Conservation (phyloP, 2,329 filamentous ascomycete genomes). For the Teratosphaeria pseudoeucalypti region DNA sequence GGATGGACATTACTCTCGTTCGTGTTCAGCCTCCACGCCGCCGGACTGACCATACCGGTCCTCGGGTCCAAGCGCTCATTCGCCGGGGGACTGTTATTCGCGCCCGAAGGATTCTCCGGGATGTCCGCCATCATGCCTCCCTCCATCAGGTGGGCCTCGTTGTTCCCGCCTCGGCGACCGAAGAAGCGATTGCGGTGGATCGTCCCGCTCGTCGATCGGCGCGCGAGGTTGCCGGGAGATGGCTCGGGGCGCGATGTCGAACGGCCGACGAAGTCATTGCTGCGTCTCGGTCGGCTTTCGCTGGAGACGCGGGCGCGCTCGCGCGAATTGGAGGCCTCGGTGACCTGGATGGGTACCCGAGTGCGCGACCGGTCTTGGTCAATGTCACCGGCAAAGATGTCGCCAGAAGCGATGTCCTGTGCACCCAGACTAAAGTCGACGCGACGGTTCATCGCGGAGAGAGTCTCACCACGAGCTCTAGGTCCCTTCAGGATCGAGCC, state of each 20-base stretch:
- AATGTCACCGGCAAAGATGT: slow-evolving; percentile 51
- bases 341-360: slow-evolving; percentile 33
- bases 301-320: slow-evolving; percentile 13
- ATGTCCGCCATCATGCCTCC: slow-evolving; percentile 27
- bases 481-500: slow-evolving; percentile 41
- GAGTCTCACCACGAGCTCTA: slow-evolving; percentile 46
- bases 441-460: slow-evolving; percentile 48
- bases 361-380: slow-evolving; percentile 45
- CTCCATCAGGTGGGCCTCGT: slow-evolving; percentile 24
- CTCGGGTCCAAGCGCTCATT: slow-evolving; percentile 20
- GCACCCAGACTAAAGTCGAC: slow-evolving; percentile 60
- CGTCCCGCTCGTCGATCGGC: slow-evolving; percentile 26
- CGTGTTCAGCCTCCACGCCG: slow-evolving; percentile 21
- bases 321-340: slow-evolving; percentile 25
- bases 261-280: background rate
- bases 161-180: slow-evolving; percentile 29
- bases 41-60: slow-evolving; percentile 21
- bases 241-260: background rate
- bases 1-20: slow-evolving; percentile 20
- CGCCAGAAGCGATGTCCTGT: slow-evolving; percentile 44
- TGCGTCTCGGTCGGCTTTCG: background rate
- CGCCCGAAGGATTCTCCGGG: slow-evolving; percentile 19
- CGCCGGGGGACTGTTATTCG: background rate
- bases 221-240: slow-evolving; percentile 15
- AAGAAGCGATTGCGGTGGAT: slow-evolving; percentile 54